Evolutionary conservation across 2,329 filamentous ascomycete genomes (phyloP).

Genomic region (Lecanosticta acicola): DNA sequence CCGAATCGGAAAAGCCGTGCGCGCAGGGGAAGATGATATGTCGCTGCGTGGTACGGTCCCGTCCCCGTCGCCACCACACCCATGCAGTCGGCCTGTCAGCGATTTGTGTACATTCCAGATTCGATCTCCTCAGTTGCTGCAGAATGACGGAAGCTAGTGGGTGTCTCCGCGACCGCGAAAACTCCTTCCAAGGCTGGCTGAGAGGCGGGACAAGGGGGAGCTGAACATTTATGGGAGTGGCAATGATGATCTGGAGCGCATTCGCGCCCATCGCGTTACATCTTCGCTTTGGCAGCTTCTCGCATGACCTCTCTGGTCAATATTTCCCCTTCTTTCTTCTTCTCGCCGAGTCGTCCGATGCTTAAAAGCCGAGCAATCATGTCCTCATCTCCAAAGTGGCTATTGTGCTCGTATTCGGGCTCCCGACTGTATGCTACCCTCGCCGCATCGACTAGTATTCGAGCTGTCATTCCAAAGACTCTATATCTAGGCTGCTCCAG

Average conservation of each 20-base stretch:
- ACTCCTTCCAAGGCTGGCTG: background rate
- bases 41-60: background rate
- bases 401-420: slow-evolving; percentile 74
- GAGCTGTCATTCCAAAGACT: slow-evolving; percentile 92
- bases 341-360: slow-evolving; percentile 52
- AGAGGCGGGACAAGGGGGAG: background rate
- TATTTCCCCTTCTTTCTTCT: slow-evolving; percentile 46
- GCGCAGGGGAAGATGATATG: background rate
- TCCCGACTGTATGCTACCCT: slow-evolving; percentile 74
- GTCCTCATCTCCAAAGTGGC: slow-evolving; percentile 60
- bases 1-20: background rate
- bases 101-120: background rate
- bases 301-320: slow-evolving; percentile 35
- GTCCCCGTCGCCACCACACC: background rate
- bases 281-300: slow-evolving; percentile 30
- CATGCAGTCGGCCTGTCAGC: background rate
- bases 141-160: background rate
- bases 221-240: background rate
- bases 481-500: slow-evolving; percentile 52
- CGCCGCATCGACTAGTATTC: slow-evolving; percentile 83
- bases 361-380: slow-evolving; percentile 55
- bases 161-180: background rate
- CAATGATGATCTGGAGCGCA: background rate
- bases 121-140: background rate
- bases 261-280: no score